These are phyloP conservation scores for Biscogniauxia sp. DNA, from an alignment of 2,329 filamentous ascomycete genomes.

Conservation along the genomic window DNA sequence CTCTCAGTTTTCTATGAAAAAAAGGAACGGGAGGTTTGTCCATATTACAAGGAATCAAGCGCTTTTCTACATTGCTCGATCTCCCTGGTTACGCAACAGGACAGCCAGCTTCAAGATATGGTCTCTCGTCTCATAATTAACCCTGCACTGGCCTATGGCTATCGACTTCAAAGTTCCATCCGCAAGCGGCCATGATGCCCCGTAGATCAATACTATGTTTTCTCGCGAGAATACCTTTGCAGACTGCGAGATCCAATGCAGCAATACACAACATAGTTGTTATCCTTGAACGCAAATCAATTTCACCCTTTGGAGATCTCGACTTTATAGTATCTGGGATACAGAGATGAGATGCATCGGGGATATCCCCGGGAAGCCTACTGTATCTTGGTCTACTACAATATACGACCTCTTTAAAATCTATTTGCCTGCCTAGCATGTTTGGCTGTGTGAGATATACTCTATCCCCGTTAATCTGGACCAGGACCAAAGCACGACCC, in stretches of 20 bases:
- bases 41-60: not conserved
- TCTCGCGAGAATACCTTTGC: not conserved
- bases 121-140: not conserved
- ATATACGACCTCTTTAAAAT: constrained; percentile 4
- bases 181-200: not conserved
- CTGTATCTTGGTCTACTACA: constrained; percentile 7
- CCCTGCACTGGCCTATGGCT: not conserved
- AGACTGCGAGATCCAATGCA: not conserved
- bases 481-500: constrained; percentile 1
- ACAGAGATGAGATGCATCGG: constrained; percentile 4
- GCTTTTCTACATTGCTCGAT: not conserved
- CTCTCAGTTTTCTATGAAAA: not conserved
- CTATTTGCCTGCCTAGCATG: not conserved
- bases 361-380: constrained; percentile 8
- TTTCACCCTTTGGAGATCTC: not conserved
- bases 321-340: not conserved
- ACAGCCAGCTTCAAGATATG: not conserved
- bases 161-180: not conserved
- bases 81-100: constrained; percentile 15
- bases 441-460: not conserved
- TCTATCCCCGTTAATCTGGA: not conserved
- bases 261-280: not conserved
- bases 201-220: not conserved
- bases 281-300: not conserved
- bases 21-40: not conserved